Base-by-base conservation (phyloP, 2,329 filamentous ascomycete species). In the Aspergillus intermedius region DNA sequence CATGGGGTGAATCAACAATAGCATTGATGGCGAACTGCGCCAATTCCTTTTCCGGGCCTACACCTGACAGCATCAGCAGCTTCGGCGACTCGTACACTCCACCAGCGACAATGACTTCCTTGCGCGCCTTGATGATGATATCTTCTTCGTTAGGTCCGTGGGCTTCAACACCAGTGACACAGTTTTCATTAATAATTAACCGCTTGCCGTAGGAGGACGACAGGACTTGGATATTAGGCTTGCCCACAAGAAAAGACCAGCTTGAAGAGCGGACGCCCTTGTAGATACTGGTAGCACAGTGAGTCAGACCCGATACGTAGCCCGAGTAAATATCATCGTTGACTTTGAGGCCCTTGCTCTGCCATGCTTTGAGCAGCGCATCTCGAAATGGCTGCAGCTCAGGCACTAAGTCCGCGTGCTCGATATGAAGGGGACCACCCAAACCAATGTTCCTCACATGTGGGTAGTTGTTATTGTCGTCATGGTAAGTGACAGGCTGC, bases 241-340 rank as follows among this genome's bases (percentile, higher is more conserved):
- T 79, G 44, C 70, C 69, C 47, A 73, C 66, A 21, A 83, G 60
- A 52, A 73, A 80, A 1, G 76, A 60, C 53, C 69, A 78, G 54
- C 73, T 76, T 4, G 69, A 72, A 2, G 74, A 77, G 13, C 79
- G 73, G 47, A 68, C 64, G 8, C 79, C 79, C 10, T 77, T 69
- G 64, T 83, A 79, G 56, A 82, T 81, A 34, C 72, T 74, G 59
- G 78, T 74, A 47, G 77, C 67, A 52, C 74, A 75, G 39, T 79
- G 71, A 40, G 68, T 71, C 46, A 84, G 76, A 1, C 76, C 80
- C 5, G 79, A 73, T 23, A 84, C 53, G 45, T 74, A 69, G 5
- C 75, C 2, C 68, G 75, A 8, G 77, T 48, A 80, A 39, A 83
- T 75, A 44, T 82, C 73, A 5, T 81, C 76, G 0, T 71, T 76